A percentile compares a stretch with the other conserved stretches of the same genome.
These are phyloP conservation scores for Coix lacrymajobi DNA, from an alignment of 176 grass and related monocot genomes.

Conservation along the genomic window DNA sequence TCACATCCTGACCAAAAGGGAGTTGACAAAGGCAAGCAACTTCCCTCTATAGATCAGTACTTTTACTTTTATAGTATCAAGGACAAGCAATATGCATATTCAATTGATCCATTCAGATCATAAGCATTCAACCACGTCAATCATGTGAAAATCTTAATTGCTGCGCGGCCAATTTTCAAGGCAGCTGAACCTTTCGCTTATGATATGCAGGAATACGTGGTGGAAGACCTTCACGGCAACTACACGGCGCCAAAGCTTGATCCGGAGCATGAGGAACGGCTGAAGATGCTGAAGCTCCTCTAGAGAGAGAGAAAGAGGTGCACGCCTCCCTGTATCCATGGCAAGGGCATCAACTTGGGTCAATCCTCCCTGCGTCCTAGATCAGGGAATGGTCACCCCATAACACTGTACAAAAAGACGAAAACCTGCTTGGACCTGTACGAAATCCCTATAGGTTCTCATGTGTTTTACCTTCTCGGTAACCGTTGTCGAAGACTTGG, in stretches of 20 bases:
- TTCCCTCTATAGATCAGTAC: neutral
- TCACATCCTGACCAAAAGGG: conserved; percentile 93
- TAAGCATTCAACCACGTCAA: neutral
- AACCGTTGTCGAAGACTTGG: neutral
- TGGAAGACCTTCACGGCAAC: conserved; percentile 77
- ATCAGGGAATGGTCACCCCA: neutral
- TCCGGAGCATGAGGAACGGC: conserved; percentile 68
- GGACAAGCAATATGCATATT: neutral
- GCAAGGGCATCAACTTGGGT: neutral
- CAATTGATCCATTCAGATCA: neutral
- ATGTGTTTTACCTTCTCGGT: neutral
- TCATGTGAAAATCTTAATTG: neutral
- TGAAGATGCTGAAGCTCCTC: conserved; percentile 86
- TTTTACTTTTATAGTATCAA: neutral
- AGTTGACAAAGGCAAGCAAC: conserved; percentile 79
- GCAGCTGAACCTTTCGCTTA: neutral
- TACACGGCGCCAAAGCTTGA: conserved; percentile 84
- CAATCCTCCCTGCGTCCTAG: neutral
- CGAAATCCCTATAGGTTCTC: neutral
- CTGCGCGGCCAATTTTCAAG: neutral
- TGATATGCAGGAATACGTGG: conserved; percentile 75
- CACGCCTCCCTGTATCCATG: neutral
- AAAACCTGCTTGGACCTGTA: neutral
- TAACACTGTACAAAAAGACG: neutral
- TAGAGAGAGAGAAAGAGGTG: conserved; percentile 7